Evolutionary conservation across 2,329 filamentous ascomycete species (phyloP).

Genomic region (Blastomyces parvus): DNA sequence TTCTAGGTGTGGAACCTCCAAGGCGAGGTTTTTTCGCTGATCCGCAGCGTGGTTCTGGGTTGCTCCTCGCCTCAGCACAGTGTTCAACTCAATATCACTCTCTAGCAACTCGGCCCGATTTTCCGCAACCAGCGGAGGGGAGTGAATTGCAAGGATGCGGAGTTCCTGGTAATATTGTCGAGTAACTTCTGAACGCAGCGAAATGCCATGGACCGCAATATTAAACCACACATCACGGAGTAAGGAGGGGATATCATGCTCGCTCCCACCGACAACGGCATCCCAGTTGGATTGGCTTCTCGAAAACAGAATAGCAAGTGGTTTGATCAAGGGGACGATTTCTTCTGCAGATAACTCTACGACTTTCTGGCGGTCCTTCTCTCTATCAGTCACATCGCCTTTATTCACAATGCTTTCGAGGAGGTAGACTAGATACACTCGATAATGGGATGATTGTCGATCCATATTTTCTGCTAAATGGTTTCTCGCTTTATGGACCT

Average conservation of each 20-base stretch:
- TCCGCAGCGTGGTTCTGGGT: slow-evolving; percentile 59
- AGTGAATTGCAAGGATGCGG: slow-evolving; percentile 74
- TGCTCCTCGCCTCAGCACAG: slow-evolving; percentile 77
- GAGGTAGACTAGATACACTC: slow-evolving; percentile 73
- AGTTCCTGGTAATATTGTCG: slow-evolving; percentile 68
- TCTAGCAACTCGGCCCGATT: slow-evolving; percentile 83
- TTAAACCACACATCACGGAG: slow-evolving; percentile 97
- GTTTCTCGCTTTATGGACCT: slow-evolving; percentile 68
- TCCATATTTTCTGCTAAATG: slow-evolving; percentile 62
- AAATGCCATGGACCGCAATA: slow-evolving; percentile 87
- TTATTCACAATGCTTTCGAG: slow-evolving; percentile 83
- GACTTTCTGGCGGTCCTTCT: slow-evolving; percentile 65
- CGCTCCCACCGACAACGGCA: slow-evolving; percentile 23
- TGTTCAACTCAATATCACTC: slow-evolving; percentile 94
- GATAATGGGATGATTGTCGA: slow-evolving; percentile 63
- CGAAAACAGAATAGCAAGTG: slow-evolving; percentile 76
- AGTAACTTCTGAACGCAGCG: slow-evolving; percentile 60
- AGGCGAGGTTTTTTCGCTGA: slow-evolving; percentile 69
- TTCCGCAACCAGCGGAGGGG: slow-evolving; percentile 76
- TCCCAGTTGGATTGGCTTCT: slow-evolving; percentile 20
- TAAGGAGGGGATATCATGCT: slow-evolving; percentile 57
- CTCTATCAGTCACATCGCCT: slow-evolving; percentile 69
- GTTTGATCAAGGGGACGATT: slow-evolving; percentile 77
- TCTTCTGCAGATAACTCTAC: slow-evolving; percentile 74
- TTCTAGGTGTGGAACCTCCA: slow-evolving; percentile 65